A percentile compares a stretch with the other conserved stretches of the same genome.
Evolutionary conservation across 495 filamentous ascomycete genomes (phyloP).

Genomic region (Penicillium steckii): DNA sequence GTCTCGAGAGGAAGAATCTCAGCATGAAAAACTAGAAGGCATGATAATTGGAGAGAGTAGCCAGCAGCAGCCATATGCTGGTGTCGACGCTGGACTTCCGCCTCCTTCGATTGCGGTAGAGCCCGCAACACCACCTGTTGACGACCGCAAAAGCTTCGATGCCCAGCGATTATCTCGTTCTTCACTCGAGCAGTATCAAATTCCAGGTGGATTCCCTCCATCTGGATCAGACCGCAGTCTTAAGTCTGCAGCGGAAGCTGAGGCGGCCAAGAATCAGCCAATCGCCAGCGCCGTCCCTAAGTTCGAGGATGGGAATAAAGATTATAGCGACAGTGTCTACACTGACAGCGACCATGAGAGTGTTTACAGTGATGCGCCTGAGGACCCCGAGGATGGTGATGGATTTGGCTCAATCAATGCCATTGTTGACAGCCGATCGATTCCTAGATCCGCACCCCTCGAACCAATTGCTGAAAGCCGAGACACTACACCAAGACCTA

Average conservation of each 20-base stretch:
- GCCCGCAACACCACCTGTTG: conserved; percentile 24
- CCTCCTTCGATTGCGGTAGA: conserved; percentile 46
- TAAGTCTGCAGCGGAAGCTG: conserved; percentile 5
- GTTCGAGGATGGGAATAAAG: conserved; percentile 23
- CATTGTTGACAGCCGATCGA: conserved; percentile 61
- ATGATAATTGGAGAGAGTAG: not conserved
- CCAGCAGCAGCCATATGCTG: conserved; percentile 5
- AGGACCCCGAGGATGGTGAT: conserved; percentile 68
- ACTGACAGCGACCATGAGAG: conserved; percentile 54
- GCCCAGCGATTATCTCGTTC: conserved; percentile 16
- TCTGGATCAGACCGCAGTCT: conserved; percentile 25
- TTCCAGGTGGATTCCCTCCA: conserved; percentile 39
- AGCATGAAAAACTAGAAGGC: not conserved
- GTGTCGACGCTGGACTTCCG: conserved; percentile 9
- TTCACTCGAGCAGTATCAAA: conserved; percentile 39
- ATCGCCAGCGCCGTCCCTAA: conserved; percentile 13
- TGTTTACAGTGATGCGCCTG: conserved; percentile 86
- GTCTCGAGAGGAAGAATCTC: not conserved
- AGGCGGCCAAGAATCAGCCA: conserved; percentile 6
- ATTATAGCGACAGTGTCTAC: not conserved
- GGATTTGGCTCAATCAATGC: conserved; percentile 85
- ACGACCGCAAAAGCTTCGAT: conserved; percentile 9
- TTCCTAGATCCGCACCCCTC: conserved; percentile 15
- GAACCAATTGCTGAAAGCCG: conserved; percentile 15
- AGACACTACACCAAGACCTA: conserved; percentile 21